A percentile compares a stretch with the other conserved stretches of the same genome.
These are phyloP conservation scores for Otatea glauca DNA, from an alignment of 176 grass and related monocot species.

Conservation along the genomic window DNA sequence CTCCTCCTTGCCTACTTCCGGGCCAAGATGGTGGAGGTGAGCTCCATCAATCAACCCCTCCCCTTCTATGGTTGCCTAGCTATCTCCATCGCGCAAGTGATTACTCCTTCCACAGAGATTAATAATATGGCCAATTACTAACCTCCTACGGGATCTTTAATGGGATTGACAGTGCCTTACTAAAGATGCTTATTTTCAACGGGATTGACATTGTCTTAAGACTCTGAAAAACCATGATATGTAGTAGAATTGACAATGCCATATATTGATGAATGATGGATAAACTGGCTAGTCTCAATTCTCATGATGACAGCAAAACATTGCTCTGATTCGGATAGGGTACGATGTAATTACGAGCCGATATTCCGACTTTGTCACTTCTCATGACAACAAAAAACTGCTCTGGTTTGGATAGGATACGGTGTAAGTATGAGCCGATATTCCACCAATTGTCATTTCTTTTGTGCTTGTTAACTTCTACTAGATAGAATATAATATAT, in stretches of 20 bases:
- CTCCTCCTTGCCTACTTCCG: conserved; percentile 51
- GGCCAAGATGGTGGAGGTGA: conserved; percentile 64
- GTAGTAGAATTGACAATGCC: not conserved
- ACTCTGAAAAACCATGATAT: not conserved
- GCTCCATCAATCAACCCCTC: not conserved
- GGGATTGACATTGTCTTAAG: no score
- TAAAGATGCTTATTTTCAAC: not conserved
- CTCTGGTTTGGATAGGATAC: not conserved
- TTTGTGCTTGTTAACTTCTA: not conserved
- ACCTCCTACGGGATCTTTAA: not conserved
- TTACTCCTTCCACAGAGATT: not conserved
- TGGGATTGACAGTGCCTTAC: not conserved
- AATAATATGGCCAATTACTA: not conserved
- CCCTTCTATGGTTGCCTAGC: not conserved
- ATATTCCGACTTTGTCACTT: not conserved
- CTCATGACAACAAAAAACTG: not conserved
- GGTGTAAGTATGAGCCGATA: not conserved
- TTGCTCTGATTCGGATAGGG: not conserved
- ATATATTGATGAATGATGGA: not conserved
- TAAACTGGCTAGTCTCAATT: not conserved
- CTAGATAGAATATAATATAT: not conserved
- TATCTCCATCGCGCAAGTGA: not conserved
- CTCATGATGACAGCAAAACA: not conserved
- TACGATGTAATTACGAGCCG: not conserved
- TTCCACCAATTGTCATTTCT: not conserved